These are phyloP conservation scores for Colletotrichum agaves DNA, from an alignment of 2,329 filamentous ascomycete species.

Conservation along the genomic window DNA sequence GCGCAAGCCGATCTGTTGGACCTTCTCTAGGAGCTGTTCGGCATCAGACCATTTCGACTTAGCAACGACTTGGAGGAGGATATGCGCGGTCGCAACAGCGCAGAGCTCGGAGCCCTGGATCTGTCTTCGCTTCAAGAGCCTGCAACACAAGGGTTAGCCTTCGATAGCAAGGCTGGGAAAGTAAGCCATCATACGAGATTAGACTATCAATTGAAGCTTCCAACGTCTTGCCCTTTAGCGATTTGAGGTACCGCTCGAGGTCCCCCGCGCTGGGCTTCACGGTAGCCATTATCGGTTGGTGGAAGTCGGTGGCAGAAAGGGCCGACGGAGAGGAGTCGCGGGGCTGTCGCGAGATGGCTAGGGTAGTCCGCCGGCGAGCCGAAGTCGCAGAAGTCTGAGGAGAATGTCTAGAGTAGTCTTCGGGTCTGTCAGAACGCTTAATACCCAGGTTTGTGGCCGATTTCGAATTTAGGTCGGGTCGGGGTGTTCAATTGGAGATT, in stretches of 20 bases:
- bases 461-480: background rate
- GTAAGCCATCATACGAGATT: conserved; percentile 72
- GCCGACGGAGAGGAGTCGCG: conserved; percentile 12
- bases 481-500: conserved; percentile 26
- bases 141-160: conserved; percentile 48
- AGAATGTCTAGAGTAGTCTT: background rate
- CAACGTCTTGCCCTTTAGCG: conserved; percentile 78
- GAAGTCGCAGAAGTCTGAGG: background rate
- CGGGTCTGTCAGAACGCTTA: background rate
- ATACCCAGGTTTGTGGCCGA: conserved; percentile 16
- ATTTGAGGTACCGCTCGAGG: conserved; percentile 81
- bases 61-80: conserved; percentile 87
- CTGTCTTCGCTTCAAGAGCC: conserved; percentile 89
- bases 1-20: conserved; percentile 81
- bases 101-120: conserved; percentile 89
- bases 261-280: conserved; percentile 73
- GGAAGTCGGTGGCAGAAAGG: conserved; percentile 9
- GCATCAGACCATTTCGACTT: conserved; percentile 83
- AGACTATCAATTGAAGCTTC: conserved; percentile 87
- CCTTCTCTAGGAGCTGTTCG: conserved; percentile 80
- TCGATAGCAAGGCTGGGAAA: background rate
- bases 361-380: background rate
- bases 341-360: conserved; percentile 18
- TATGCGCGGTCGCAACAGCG: conserved; percentile 89
- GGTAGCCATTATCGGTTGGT: conserved; percentile 62